Conservation (phyloP, 495 filamentous ascomycete species). For the Amniculicola lignicola region DNA sequence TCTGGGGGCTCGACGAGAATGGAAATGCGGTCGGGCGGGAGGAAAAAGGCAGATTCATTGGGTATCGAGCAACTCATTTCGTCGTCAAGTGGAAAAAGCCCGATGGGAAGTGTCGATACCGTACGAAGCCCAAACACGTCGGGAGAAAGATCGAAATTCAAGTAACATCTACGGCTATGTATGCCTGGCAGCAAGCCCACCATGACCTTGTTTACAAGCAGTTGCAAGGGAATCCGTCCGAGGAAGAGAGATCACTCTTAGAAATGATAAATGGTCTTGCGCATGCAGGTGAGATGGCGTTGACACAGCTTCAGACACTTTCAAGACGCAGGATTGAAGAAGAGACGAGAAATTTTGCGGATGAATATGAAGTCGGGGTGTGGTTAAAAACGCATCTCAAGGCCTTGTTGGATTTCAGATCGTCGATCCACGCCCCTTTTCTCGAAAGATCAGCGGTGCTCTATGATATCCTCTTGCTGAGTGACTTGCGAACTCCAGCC, state of each 20-base stretch:
- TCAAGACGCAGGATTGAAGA: background rate
- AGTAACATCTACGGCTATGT: background rate
- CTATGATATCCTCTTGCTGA: background rate
- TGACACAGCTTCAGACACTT: background rate
- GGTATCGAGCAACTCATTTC: conserved; percentile 1
- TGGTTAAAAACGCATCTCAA: background rate
- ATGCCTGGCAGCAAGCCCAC: background rate
- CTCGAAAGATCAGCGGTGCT: background rate
- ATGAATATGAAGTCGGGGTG: background rate
- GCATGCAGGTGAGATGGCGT: background rate
- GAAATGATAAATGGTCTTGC: conserved; percentile 8
- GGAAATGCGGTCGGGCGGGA: background rate
- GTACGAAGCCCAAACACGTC: background rate
- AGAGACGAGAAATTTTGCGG: background rate
- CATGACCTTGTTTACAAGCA: conserved; percentile 8
- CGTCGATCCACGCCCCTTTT: background rate
- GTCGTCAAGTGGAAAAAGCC: background rate
- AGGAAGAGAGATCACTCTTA: background rate
- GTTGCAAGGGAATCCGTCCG: background rate
- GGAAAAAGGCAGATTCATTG: background rate
- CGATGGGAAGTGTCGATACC: background rate
- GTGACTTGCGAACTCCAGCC: background rate
- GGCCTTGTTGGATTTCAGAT: background rate
- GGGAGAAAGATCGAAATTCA: background rate
- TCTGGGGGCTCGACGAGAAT: background rate